Evolutionary conservation across 768 basidiomycete species (phyloP).

Genomic region (Lactarius hengduanensis): DNA sequence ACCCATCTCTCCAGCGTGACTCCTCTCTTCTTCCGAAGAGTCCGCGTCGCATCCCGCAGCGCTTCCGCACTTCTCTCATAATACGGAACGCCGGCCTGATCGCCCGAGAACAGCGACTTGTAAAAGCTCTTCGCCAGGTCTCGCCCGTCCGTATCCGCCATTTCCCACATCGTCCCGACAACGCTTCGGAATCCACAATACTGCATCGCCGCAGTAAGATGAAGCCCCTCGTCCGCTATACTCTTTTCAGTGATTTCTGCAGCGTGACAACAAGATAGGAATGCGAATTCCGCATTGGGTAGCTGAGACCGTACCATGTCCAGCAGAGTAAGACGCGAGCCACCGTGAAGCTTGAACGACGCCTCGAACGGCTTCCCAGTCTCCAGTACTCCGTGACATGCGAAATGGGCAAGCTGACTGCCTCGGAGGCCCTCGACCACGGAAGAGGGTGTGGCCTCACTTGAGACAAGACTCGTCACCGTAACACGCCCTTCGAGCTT

Average conservation of each 20-base stretch:
- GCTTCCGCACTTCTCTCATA: not conserved
- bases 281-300: not conserved
- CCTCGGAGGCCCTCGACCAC: too few species aligned
- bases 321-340: not conserved
- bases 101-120: not conserved
- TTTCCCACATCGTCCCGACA: not conserved
- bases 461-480: not conserved
- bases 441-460: not conserved
- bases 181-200: not conserved
- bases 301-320: not conserved
- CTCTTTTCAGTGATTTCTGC: not conserved
- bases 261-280: not conserved
- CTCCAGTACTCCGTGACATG: constrained; percentile 7
- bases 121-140: not conserved
- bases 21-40: not conserved
- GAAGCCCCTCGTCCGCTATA: not conserved
- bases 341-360: not conserved
- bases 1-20: not conserved
- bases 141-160: not conserved
- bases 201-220: not conserved
- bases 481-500: too few species aligned
- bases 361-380: too few species aligned
- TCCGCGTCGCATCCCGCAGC: not conserved
- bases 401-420: not conserved
- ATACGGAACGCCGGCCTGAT: not conserved